Evolutionary conservation across 2,329 filamentous ascomycete species (phyloP).

Genomic region (Madurella mycetomatis): DNA sequence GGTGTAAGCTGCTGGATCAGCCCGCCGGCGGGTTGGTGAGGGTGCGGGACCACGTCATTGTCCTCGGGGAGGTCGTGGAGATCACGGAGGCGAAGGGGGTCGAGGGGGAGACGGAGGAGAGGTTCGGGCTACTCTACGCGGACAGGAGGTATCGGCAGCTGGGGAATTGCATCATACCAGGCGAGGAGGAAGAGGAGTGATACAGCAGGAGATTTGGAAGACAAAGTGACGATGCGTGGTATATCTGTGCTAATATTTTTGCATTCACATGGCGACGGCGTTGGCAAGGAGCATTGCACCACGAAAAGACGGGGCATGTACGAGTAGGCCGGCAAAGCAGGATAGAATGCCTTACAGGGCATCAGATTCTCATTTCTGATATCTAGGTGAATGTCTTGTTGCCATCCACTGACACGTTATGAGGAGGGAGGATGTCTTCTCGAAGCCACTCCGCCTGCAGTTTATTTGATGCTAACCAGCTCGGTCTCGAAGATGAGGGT

Average conservation of each 20-base stretch:
- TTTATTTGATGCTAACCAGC: constrained; percentile 23
- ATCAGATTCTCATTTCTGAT: background rate
- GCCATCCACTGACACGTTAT: background rate
- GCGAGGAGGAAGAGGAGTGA: background rate
- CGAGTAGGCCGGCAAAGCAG: background rate
- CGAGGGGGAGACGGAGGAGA: constrained; percentile 19
- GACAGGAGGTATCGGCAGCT: constrained; percentile 46
- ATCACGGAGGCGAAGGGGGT: constrained; percentile 34
- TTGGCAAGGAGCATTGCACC: constrained; percentile 1
- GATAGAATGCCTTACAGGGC: background rate
- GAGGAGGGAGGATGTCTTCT: background rate
- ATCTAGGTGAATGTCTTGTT: background rate
- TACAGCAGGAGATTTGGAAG: background rate
- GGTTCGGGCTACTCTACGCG: constrained; percentile 46
- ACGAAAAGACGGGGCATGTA: background rate
- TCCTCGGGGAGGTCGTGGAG: constrained; percentile 48
- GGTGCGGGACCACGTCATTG: constrained; percentile 50
- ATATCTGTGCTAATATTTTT: background rate
- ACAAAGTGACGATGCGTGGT: background rate
- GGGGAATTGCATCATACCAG: constrained; percentile 52
- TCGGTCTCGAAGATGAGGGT: constrained; percentile 29
- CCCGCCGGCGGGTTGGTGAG: constrained; percentile 39
- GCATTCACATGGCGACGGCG: constrained; percentile 10
- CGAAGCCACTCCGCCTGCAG: background rate
- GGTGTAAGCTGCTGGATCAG: constrained; percentile 39